A percentile compares a stretch with the other conserved stretches of the same genome.
phyloP scores from a whole-genome alignment of 2,329 filamentous ascomycete species.

The Phialophora verrucosa region DNA sequence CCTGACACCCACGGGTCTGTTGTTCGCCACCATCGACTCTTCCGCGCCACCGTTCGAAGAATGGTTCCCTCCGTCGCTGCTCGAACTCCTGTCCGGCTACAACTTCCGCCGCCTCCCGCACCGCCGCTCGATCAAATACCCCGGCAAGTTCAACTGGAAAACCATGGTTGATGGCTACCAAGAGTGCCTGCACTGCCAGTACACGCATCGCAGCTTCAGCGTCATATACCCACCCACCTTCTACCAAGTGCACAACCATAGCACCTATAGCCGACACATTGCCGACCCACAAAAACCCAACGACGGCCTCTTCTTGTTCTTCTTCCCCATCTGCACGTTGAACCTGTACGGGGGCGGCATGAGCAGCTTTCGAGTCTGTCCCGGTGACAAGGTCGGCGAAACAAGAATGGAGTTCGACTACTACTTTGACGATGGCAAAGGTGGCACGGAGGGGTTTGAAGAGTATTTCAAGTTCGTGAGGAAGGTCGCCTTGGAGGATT shows the following conservation, averaged over 20 bases:
- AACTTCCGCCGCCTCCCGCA: slow-evolving; percentile 62
- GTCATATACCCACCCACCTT: slow-evolving; percentile 62
- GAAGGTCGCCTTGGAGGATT: slow-evolving; percentile 63
- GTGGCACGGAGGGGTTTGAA: slow-evolving; percentile 57
- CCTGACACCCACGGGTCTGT: slow-evolving; percentile 59
- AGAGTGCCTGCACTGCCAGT: slow-evolving; percentile 65
- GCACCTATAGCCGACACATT: slow-evolving; percentile 63
- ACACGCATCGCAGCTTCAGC: slow-evolving; percentile 63
- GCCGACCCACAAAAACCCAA: slow-evolving; percentile 59
- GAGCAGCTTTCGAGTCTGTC: slow-evolving; percentile 62
- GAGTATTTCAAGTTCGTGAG: slow-evolving; percentile 63
- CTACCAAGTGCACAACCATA: slow-evolving; percentile 61
- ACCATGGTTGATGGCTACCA: slow-evolving; percentile 66
- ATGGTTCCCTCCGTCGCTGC: slow-evolving; percentile 58
- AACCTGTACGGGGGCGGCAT: slow-evolving; percentile 65
- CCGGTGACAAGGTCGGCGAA: slow-evolving; percentile 56
- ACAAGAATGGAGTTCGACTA: slow-evolving; percentile 66
- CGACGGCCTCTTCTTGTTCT: slow-evolving; percentile 63
- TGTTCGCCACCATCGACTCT: slow-evolving; percentile 59
- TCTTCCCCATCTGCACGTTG: slow-evolving; percentile 63
- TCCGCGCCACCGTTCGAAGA: slow-evolving; percentile 58
- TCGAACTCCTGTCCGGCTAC: slow-evolving; percentile 55
- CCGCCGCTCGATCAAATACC: slow-evolving; percentile 60
- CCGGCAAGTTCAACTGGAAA: slow-evolving; percentile 65
- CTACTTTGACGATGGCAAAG: slow-evolving; percentile 56